Evolutionary conservation across 148 eudicot genomes (phyloP).

Genomic region (Silene uniflora): DNA sequence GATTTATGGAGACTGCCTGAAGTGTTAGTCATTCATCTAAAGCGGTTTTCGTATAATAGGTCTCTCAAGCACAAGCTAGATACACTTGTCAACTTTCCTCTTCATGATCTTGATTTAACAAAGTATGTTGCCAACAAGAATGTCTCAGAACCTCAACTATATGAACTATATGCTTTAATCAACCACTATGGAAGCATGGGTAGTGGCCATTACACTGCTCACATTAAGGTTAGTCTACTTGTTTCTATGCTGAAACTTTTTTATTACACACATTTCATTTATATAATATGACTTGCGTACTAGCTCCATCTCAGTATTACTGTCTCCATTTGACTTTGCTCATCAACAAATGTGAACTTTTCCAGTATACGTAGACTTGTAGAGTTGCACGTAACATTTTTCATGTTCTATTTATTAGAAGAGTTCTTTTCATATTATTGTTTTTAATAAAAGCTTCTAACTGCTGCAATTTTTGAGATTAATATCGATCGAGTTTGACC

Average conservation of each 20-base stretch:
- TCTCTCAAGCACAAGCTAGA: constrained; percentile 90
- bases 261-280: not conserved
- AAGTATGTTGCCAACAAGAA: constrained; percentile 85
- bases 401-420: too few species aligned
- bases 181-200: constrained; percentile 98
- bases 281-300: not conserved
- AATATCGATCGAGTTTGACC: too few species aligned
- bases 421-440: too few species aligned
- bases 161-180: constrained; percentile 87
- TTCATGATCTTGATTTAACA: constrained; percentile 81
- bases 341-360: not conserved
- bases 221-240: constrained; percentile 72
- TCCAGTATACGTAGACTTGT: not conserved
- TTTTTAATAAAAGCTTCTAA: too few species aligned
- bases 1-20: constrained; percentile 99
- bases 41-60: constrained; percentile 90
- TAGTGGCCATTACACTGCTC: constrained; percentile 95
- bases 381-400: too few species aligned
- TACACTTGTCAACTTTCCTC: constrained; percentile 83
- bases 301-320: not conserved
- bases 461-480: too few species aligned
- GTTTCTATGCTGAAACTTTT: not conserved
- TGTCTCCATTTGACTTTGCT: not conserved
- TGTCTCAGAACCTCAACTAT: constrained; percentile 61
- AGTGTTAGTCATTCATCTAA: constrained; percentile 86